Evolutionary conservation across 2,329 filamentous ascomycete species (phyloP), one percentile per base, ranked within the genome.

Genomic region (Mycogone perniciosa): DNA sequence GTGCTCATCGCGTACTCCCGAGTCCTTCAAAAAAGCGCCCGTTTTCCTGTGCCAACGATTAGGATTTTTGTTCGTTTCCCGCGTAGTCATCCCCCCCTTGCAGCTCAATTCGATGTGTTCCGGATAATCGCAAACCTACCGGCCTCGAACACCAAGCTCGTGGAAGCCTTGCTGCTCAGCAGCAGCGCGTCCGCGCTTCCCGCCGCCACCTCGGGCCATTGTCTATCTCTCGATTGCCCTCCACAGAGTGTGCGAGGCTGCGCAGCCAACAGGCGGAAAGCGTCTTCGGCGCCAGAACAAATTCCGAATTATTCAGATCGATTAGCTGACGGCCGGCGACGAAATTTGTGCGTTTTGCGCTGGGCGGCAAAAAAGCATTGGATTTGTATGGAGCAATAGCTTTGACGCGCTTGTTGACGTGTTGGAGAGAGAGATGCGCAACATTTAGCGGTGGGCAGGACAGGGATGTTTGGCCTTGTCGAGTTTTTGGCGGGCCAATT

Each of bases 1-100:
- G 76, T 96, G 77, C 66, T 95, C 90, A 70, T 97, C 92, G 71
- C 89, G 86, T 54, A 84, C 75, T 47, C 89, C 89, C 50, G 76
- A 82, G 62, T 96, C 89, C 61, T 83, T 81, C 31, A 97, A 70
- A 1, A 83, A 86, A 29, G 95, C 80, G 41, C 93, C 93, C 1
- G 93, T 99, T 78, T 95, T 95, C 60, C 92, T 96, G 58, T 45
- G 44, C 33, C 41, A 52, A 13, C 31, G 26, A 46, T 55, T 50
- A 57, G 57, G 39, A 26, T 46, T 26, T 6, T 11, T 46, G 11
- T 44, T 11, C 20, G 27, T 39, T 7, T 31, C 5, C 35, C 37
- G 6, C 13, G 2, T 7, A 39, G 13, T 7, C 13, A 20, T 10
- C 27, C 20, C 30, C 26, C 27, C 7, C 7, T 40, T 47, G 27